Evolutionary conservation across 441 rosid genomes (phyloP), one percentile per base, ranked within the genome.

Genomic region (Pelargonium myrrhifolium): DNA sequence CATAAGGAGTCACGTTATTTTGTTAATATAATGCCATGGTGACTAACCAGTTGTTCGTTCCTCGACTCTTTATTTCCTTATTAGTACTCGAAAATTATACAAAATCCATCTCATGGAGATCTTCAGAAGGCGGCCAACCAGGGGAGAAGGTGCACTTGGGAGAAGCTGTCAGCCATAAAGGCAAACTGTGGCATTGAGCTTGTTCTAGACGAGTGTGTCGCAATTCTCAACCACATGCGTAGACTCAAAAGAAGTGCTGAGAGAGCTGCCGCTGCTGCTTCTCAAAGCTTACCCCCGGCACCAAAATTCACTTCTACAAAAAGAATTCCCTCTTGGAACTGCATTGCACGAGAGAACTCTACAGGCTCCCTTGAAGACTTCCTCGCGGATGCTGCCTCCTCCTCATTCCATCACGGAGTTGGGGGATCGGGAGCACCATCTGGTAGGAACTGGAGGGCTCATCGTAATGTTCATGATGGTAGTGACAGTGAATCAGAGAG

Each of bases 141-240:
- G 75, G 99, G 97, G 70, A 88, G 99, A 65, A 85, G 99, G 71
- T 84, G 99, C 77, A 93, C 97, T 31, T 89, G 99, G 99, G 99
- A 93, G 79, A 93, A 93, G 89, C 93, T 93, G 65, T 89, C 99
- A 4, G 99, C 96, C 45, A 89, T 91, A 3, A 91, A 93, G 87
- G 96, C 96, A 43, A 89, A 93, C 80, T 93, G 96, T 9, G 96
- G 94, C 18, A 93, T 91, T 37, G 97, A 93, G 84, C 92, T 91
- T 70, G 91, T 93, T 17, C 96, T 93, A 61, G 99, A 93, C 61
- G 99, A 93, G 75, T 91, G 92, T 65, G 97, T 91, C 7, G 81
- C 88, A 2, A 83, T 85, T 59, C 95, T 93, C 24, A 93, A 93
- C 80, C 99, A 93, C 84, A 89, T 89, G 96, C 97, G 89, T 8